Percentiles rank a stretch among this genome's conserved stretches.
Conservation (phyloP, 129 eudicot species). For the Artemisia annua region DNA sequence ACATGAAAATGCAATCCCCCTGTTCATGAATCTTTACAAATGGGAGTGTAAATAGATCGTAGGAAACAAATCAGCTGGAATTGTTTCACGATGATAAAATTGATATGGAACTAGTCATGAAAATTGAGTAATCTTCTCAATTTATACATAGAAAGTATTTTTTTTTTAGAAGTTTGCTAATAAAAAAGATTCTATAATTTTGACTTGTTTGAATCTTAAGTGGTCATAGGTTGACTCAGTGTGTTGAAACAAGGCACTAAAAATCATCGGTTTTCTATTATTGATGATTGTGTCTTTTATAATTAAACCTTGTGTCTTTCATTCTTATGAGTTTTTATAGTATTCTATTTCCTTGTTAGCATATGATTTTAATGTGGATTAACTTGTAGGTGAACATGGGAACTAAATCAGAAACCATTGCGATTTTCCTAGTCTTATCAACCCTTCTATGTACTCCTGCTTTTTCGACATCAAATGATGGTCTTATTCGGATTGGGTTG, state of each 20-base stretch:
- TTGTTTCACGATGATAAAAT: background rate
- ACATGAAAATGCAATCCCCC: no score
- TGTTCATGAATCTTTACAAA: no score
- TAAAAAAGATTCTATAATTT: background rate
- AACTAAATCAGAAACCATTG: constrained; percentile 23
- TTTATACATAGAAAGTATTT: background rate
- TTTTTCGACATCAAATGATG: constrained; percentile 47
- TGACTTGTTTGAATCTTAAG: constrained; percentile 9
- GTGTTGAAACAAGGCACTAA: background rate
- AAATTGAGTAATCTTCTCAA: background rate
- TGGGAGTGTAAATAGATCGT: no score
- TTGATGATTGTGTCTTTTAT: background rate
- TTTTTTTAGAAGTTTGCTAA: background rate
- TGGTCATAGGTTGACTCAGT: constrained; percentile 19
- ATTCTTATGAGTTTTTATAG: background rate
- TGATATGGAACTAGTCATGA: background rate
- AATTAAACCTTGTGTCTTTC: background rate
- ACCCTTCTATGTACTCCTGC: constrained; percentile 36
- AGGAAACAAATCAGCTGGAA: background rate
- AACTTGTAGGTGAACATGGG: constrained; percentile 52
- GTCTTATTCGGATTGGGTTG: constrained; percentile 49
- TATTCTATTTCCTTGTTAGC: background rate
- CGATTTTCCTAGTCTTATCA: constrained; percentile 30
- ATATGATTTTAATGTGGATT: background rate
- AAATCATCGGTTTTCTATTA: constrained; percentile 1